These are phyloP conservation scores for Ilyonectria destructans DNA, from an alignment of 2,329 filamentous ascomycete species.

Conservation along the genomic window DNA sequence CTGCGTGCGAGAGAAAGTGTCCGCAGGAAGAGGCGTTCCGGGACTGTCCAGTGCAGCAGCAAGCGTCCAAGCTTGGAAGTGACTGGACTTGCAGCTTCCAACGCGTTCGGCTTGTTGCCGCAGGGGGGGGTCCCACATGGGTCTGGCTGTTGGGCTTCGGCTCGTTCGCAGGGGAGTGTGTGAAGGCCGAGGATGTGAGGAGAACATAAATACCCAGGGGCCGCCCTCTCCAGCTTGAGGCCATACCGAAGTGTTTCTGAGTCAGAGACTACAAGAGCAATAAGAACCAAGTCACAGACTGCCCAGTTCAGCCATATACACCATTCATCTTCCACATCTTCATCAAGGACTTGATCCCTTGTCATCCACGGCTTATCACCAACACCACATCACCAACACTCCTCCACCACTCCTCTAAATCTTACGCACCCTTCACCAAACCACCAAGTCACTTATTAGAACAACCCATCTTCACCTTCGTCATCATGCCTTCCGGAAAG, in stretches of 20 bases:
- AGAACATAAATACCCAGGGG: slow-evolving; percentile 47
- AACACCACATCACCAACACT: slow-evolving; percentile 20
- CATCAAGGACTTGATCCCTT: background rate
- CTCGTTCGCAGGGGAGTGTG: slow-evolving; percentile 5
- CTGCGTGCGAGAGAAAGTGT: slow-evolving; percentile 11
- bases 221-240: slow-evolving; percentile 22
- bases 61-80: background rate
- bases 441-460: background rate
- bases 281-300: slow-evolving; percentile 8
- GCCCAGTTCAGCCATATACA: background rate
- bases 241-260: slow-evolving; percentile 2
- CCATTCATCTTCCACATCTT: background rate
- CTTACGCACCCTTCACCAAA: background rate
- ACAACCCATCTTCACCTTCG: slow-evolving; percentile 5
- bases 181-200: slow-evolving; percentile 25
- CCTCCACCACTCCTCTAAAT: slow-evolving; percentile 1
- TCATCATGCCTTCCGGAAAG: slow-evolving; percentile 52
- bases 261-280: slow-evolving; percentile 1
- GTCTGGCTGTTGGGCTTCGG: slow-evolving; percentile 4
- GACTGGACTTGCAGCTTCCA: background rate
- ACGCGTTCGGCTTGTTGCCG: slow-evolving; percentile 32
- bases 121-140: slow-evolving; percentile 37
- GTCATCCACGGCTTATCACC: slow-evolving; percentile 19
- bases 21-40: slow-evolving; percentile 3
- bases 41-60: background rate